Base-by-base conservation (phyloP, 1,284 basidiomycete genomes). In the Tremellales sp. region DNA sequence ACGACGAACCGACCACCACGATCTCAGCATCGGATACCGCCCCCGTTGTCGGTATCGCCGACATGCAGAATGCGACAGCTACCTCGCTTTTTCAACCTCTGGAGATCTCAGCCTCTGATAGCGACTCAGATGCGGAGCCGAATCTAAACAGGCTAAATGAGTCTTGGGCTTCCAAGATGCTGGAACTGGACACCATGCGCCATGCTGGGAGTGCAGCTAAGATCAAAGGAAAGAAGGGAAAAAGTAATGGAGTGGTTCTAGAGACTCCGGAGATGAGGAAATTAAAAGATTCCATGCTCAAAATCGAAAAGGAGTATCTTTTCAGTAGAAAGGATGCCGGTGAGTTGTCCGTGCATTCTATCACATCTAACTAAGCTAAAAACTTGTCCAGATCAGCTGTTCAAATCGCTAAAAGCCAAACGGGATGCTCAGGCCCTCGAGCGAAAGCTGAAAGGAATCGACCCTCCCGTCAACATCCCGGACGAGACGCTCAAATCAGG, bases 251-350 rank as follows among this genome's bases (percentile, higher is more conserved):
- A 26, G 61, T 60, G 22, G 59, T 58, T 4, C 48, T 61, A 43
- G 76, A 63, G 59, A 75, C 55, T 43, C 70, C 52, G 57, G 66
- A 78, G 57, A 72, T 79, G 45, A 66, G 72, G 19, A 65, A 63
- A 3, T 67, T 91, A 40, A 79, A 79, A 19, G 71, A 76, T 46
- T 79, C 76, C 34, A 74, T 91, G 25, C 69, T 75, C 25, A 73
- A 73, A 27, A 64, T 85, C 16, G 80, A 81, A 65, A 75, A 76
- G 38, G 81, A 85, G 60, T 88, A 90, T 58, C 78, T 91, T 55
- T 92, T 91, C 60, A 79, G 82, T 50, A 75, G 80, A 54, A 79
- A 77, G 48, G 84, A 86, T 48, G 87, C 73, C 0, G 71, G 72
- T 73, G 25, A 38, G 68, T 53, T 9, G 16, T 9, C 18, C 43